Percentiles rank a stretch among this genome's conserved stretches.
Conservation (phyloP, 352 stramenopile genomes). For the Phytophthora melonis region DNA sequence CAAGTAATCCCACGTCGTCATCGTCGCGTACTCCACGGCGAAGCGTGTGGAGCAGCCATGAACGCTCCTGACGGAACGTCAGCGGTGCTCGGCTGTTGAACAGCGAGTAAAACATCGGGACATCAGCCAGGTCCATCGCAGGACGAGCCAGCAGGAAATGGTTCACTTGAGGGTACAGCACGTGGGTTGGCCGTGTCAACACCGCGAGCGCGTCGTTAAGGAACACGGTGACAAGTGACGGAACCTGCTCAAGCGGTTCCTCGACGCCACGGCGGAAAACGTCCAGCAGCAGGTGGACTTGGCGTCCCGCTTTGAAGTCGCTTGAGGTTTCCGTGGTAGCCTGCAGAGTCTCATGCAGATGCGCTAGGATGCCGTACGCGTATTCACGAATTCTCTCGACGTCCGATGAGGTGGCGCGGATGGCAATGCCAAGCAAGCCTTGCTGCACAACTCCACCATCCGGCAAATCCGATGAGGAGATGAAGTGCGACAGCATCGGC, state of each 20-base stretch:
- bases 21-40: constrained; percentile 75
- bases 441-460: constrained; percentile 72
- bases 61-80: constrained; percentile 84
- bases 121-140: constrained; percentile 79
- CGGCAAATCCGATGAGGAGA: constrained; percentile 74
- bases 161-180: constrained; percentile 85
- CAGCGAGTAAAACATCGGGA: constrained; percentile 91
- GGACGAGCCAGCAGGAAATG: constrained; percentile 86
- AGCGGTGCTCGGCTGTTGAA: constrained; percentile 82
- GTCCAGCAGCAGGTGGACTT: constrained; percentile 85
- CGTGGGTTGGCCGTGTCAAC: constrained; percentile 68
- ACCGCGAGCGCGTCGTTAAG: constrained; percentile 83
- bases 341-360: constrained; percentile 77
- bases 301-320: constrained; percentile 78
- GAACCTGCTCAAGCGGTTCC: constrained; percentile 61
- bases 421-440: constrained; percentile 70
- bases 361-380: constrained; percentile 79
- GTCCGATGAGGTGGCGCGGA: constrained; percentile 80
- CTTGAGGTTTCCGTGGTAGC: constrained; percentile 53
- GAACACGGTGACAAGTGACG: constrained; percentile 84
- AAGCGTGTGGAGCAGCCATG: constrained; percentile 84
- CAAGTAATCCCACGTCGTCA: constrained; percentile 70
- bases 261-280: constrained; percentile 74
- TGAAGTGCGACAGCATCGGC: constrained; percentile 79
- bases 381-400: constrained; percentile 63